Conservation (phyloP, 2,329 filamentous ascomycete species). For the Calonectria crousiana region DNA sequence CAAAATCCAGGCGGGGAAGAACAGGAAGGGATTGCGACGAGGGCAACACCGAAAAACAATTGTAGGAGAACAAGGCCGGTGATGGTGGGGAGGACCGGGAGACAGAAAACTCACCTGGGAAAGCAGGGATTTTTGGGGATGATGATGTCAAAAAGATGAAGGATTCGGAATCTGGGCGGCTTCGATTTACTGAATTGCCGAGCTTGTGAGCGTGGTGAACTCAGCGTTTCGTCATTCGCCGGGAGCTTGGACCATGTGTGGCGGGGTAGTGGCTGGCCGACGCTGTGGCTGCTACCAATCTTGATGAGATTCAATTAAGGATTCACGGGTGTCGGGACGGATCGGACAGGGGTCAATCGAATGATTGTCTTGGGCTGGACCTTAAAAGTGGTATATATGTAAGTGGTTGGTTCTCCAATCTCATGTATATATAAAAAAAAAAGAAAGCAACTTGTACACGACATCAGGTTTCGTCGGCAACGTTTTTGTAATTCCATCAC, state of each 20-base stretch:
- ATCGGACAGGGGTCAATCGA: not conserved
- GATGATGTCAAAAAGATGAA: slow-evolving; percentile 47
- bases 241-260: slow-evolving; percentile 37
- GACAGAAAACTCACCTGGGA: slow-evolving; percentile 1
- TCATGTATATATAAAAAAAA: not conserved
- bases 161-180: slow-evolving; percentile 30
- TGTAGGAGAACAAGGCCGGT: not conserved
- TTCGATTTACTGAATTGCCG: slow-evolving; percentile 42
- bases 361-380: not conserved
- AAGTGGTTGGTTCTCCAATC: not conserved
- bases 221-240: slow-evolving; percentile 47
- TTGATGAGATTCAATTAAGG: not conserved
- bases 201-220: slow-evolving; percentile 37
- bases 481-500: not conserved
- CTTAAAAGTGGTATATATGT: not conserved
- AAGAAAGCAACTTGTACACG: not conserved
- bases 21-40: not conserved
- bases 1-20: not conserved
- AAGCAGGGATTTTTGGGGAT: slow-evolving; percentile 1
- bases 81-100: not conserved
- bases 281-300: slow-evolving; percentile 8
- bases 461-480: not conserved
- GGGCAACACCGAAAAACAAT: not conserved
- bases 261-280: slow-evolving; percentile 9
- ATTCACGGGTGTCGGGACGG: not conserved